Conservation (phyloP, 2,329 filamentous ascomycete species). For the Helminthosporium solani region DNA sequence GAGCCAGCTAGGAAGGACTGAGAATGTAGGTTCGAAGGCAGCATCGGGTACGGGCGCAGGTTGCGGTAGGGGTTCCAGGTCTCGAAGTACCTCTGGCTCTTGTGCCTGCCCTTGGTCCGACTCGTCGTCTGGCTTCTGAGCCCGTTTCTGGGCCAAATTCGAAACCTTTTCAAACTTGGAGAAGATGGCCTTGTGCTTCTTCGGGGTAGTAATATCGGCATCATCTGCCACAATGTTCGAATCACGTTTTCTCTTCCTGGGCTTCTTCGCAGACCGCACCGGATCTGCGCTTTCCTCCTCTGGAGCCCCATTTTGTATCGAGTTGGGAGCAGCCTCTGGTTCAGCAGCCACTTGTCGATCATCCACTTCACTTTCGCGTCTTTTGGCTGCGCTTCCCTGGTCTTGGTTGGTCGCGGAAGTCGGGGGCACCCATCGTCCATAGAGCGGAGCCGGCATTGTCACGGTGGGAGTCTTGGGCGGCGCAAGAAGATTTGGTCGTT, state of each 20-base stretch:
- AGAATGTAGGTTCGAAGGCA: constrained; percentile 65
- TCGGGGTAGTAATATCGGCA: constrained; percentile 25
- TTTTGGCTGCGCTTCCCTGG: too few species aligned
- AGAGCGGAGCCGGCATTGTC: constrained; percentile 50
- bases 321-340: neutral
- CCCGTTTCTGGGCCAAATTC: constrained; percentile 27
- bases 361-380: constrained; percentile 32
- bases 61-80: constrained; percentile 79
- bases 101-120: constrained; percentile 39
- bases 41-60: constrained; percentile 63
- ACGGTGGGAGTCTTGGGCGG: constrained; percentile 1
- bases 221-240: constrained; percentile 21
- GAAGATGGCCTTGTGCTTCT: constrained; percentile 44
- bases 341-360: constrained; percentile 22
- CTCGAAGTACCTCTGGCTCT: constrained; percentile 57
- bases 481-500: constrained; percentile 2
- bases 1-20: constrained; percentile 79
- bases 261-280: constrained; percentile 15
- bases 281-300: constrained; percentile 7
- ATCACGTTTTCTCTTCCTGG: constrained; percentile 36
- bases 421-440: constrained; percentile 50
- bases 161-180: constrained; percentile 49
- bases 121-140: constrained; percentile 18
- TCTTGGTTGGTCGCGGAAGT: constrained; percentile 15
- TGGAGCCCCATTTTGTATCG: neutral